Base-by-base conservation (phyloP, 2,329 filamentous ascomycete species). In the Cercospora sp. region DNA sequence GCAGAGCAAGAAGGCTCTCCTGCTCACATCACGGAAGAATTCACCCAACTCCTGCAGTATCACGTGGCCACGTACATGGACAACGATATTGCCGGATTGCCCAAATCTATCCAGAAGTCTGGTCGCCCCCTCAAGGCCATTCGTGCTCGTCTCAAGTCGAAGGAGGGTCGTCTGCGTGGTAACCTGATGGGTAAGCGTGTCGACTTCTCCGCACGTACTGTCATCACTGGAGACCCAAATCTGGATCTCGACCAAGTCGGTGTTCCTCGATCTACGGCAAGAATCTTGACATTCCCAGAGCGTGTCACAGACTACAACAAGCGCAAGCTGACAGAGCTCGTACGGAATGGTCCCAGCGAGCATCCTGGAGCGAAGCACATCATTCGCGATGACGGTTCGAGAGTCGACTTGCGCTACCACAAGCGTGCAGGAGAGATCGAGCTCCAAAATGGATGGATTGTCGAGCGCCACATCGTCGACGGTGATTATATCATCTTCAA, bases 121-220 rank as follows among this genome's bases (percentile, higher is more conserved):
- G 96, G 96, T 59, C 90, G 96, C 77, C 94, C 96, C 0, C 91
- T 99, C 73, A 99, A 99, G 84, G 93, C 95, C 16, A 97, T 99
- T 73, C 92, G 96, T 75, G 93, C 93, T 69, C 94, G 95, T 82
- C 86, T 99, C 79, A 99, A 99, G 89, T 96, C 96, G 71, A 99
- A 99, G 83, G 95, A 99, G 79, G 95, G 95, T 74, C 93, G 95
- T 85, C 88, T 99, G 26, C 91, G 95, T 83, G 95, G 96, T 78
- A 99, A 99, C 81, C 85, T 99, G 85, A 99, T 99, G 96, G 95
- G 95, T 72, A 99, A 99, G 83, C 93, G 94, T 88, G 95, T 99
- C 69, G 95, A 99, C 79, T 99, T 99, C 78, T 99, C 96, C 0
- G 96, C 96, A 42, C 95, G 95, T 90, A 99, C 96, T 33, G 95